Evolutionary conservation across 2,329 filamentous ascomycete species (phyloP), one percentile per base, ranked within the genome.

Genomic region (Xenosphaeropsis pyriputrescens): DNA sequence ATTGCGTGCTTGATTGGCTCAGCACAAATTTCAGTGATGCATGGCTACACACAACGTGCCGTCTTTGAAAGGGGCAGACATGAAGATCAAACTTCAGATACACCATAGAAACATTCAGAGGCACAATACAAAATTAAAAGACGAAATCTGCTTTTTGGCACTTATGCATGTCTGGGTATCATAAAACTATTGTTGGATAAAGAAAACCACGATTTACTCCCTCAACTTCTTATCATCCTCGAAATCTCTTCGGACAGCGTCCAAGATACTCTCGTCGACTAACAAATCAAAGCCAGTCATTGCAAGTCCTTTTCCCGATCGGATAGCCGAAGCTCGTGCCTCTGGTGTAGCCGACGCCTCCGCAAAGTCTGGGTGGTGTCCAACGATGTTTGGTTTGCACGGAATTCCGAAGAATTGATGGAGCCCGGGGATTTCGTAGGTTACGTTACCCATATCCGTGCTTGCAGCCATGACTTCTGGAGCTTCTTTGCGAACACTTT

Each of bases 381-480:
- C 37, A 5, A 12, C 14, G 19, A 13, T 19, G 8, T 29, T 32
- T 29, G 18, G 13, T 14, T 9, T 14, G 18, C n/a, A 29, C 9
- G 38, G 38, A 18, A 39, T 30, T 9, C 18, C 17, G 15, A 34
- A 40, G 17, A 29, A 32, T 7, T 19, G 26, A 38, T 38, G 38
- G 14, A 39, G 29, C 2, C 38, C 33, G 5, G 38, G 38, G n/a
- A 35, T 22, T 29, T 18, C 29, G 19, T 36, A 36, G 9, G 38
- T 30, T n/a, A 38, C 36, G 16, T 38, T 38, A 34, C 39, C 39
- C 30, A 38, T 38, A 38, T 34, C 36, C 11, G 31, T 38, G 11
- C 17, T 14, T 12, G 19, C 19, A 11, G 18, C 9, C 11, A 18
- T 31, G 9, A 19, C n/a, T 13, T 33, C 31, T 11, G 22, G 31